Evolutionary conservation across 2,329 filamentous ascomycete species (phyloP).

Genomic region (Pseudogymnoascus sp.): DNA sequence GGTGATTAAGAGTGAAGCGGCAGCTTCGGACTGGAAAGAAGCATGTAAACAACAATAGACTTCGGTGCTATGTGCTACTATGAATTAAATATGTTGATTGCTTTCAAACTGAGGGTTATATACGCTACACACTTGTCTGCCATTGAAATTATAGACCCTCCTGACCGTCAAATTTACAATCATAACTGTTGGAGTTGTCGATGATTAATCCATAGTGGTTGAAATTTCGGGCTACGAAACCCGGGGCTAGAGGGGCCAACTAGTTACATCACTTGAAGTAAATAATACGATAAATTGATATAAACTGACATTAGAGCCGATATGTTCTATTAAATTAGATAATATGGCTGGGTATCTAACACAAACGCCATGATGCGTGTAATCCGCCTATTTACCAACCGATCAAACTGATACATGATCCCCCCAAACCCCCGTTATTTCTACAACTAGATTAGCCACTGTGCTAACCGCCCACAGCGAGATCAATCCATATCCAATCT

Average conservation of each 20-base stretch:
- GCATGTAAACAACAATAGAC: conserved; percentile 7
- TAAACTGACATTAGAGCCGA: background rate
- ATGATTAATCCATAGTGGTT: background rate
- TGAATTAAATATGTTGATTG: background rate
- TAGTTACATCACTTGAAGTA: background rate
- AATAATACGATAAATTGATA: background rate
- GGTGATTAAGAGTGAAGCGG: background rate
- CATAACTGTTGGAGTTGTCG: background rate
- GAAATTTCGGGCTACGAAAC: background rate
- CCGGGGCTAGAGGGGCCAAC: background rate
- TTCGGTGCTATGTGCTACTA: background rate
- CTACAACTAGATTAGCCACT: conserved; percentile 69
- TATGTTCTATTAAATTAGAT: background rate
- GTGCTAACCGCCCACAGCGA: conserved; percentile 75
- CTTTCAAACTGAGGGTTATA: background rate
- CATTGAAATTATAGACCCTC: background rate
- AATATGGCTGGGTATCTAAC: conserved; percentile 2
- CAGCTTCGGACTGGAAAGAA: background rate
- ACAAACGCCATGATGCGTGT: background rate
- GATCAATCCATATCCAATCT: conserved; percentile 75
- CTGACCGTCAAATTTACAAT: background rate
- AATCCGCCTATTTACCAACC: background rate
- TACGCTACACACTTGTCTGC: too few relatives aligned
- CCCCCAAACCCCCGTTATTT: conserved; percentile 49
- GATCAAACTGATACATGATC: conserved; percentile 4